phyloP scores from a whole-genome alignment of 306 rosid species.

The Trifolium subterraneum region DNA sequence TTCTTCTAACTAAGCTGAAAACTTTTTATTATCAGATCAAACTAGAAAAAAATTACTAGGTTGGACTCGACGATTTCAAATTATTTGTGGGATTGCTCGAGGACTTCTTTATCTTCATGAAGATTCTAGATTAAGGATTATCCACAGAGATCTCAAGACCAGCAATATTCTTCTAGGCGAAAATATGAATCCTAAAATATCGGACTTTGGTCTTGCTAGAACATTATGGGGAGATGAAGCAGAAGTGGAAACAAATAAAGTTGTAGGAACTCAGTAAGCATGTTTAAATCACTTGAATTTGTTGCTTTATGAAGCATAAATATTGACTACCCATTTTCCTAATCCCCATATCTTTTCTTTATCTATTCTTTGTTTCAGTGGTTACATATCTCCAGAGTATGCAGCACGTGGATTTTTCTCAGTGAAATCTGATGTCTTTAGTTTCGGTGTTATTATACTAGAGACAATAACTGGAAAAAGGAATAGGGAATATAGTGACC shows the following conservation, averaged over 20 bases:
- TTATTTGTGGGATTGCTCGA: slow-evolving; percentile 56
- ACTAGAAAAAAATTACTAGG: slow-evolving; percentile 25
- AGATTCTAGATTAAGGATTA: slow-evolving; percentile 62
- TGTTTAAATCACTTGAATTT: slow-evolving; percentile 1
- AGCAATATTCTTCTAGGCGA: slow-evolving; percentile 59
- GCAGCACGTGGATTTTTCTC: slow-evolving; percentile 61
- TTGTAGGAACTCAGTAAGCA: slow-evolving; percentile 66
- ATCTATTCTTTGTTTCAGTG: slow-evolving; percentile 54
- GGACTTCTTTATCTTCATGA: slow-evolving; percentile 66
- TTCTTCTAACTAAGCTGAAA: slow-evolving; percentile 20
- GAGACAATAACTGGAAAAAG: slow-evolving; percentile 59
- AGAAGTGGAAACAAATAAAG: slow-evolving; percentile 50
- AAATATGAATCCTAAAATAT: slow-evolving; percentile 65
- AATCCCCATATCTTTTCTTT: neutral
- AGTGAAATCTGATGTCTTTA: slow-evolving; percentile 58
- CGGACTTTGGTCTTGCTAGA: slow-evolving; percentile 70
- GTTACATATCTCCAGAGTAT: slow-evolving; percentile 69
- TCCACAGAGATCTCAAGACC: slow-evolving; percentile 63
- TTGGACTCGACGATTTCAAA: slow-evolving; percentile 56
- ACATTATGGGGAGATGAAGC: slow-evolving; percentile 52
- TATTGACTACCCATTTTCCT: neutral
- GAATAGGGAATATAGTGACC: slow-evolving; percentile 45
- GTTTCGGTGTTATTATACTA: slow-evolving; percentile 61
- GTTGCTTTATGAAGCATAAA: neutral
- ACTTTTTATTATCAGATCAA: slow-evolving; percentile 36